Evolutionary conservation across 2,329 filamentous ascomycete genomes (phyloP).

Genomic region (Scedosporium apiospermum): DNA sequence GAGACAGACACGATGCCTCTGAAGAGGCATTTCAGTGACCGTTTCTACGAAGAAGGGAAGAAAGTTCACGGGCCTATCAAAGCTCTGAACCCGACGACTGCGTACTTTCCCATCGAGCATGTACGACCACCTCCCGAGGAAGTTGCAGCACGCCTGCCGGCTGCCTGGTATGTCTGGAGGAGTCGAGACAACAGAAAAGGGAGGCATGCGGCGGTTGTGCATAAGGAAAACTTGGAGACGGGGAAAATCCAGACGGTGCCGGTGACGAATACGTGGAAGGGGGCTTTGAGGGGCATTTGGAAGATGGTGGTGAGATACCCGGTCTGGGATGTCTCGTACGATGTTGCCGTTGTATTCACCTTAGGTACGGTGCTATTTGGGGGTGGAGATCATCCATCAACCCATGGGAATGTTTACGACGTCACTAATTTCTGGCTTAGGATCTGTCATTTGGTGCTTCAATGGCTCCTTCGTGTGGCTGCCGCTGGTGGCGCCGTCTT

Average conservation of each 20-base stretch:
- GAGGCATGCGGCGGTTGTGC: slow-evolving; percentile 22
- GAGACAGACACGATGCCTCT: background rate
- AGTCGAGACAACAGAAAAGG: slow-evolving; percentile 34
- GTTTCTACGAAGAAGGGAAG: slow-evolving; percentile 10
- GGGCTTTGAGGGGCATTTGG: slow-evolving; percentile 18
- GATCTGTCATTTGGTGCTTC: slow-evolving; percentile 42
- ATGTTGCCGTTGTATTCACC: slow-evolving; percentile 29
- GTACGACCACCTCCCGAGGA: background rate
- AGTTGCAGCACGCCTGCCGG: slow-evolving; percentile 8
- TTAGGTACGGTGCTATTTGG: slow-evolving; percentile 16
- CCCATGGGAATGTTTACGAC: too few species aligned
- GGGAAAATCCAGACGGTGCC: slow-evolving; percentile 7
- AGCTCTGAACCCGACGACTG: slow-evolving; percentile 16
- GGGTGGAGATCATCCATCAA: too few species aligned
- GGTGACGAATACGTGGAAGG: slow-evolving; percentile 16
- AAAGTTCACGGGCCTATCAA: slow-evolving; percentile 11
- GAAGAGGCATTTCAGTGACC: background rate
- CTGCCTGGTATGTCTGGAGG: slow-evolving; percentile 26
- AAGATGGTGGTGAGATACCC: slow-evolving; percentile 27
- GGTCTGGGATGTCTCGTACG: slow-evolving; percentile 32
- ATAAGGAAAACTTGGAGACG: slow-evolving; percentile 14
- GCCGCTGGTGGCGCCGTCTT: slow-evolving; percentile 41
- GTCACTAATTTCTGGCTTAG: slow-evolving; percentile 12
- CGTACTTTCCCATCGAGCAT: slow-evolving; percentile 10
- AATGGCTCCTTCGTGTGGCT: slow-evolving; percentile 58